phyloP scores from a whole-genome alignment of 805 yeast genomes.

The Ogataea nonfermentans region DNA sequence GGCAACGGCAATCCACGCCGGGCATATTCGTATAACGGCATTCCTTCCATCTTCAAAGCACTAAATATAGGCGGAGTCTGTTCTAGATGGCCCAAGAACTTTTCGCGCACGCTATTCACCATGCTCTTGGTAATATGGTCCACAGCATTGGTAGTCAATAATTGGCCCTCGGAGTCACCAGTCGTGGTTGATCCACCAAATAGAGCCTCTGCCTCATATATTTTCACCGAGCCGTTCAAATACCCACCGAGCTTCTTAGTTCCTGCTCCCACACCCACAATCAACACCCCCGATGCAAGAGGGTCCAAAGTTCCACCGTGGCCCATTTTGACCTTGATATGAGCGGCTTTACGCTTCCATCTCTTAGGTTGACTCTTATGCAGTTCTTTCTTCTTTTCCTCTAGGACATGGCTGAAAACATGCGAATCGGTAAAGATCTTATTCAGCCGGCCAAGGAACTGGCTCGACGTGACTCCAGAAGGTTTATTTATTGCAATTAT shows the following conservation, averaged over 20 bases:
- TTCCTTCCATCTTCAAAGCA: constrained; percentile 92
- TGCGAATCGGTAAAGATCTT: constrained; percentile 56
- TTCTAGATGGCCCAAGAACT: constrained; percentile 74
- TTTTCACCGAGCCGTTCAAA: constrained; percentile 70
- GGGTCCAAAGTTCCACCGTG: constrained; percentile 99
- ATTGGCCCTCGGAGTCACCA: constrained; percentile 88
- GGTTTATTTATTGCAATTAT: constrained; percentile 92
- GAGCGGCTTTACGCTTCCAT: constrained; percentile 49
- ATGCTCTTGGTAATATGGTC: constrained; percentile 55
- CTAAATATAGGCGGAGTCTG: constrained; percentile 96
- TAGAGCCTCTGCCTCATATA: constrained; percentile 79
- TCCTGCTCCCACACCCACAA: constrained; percentile 90
- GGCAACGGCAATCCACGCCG: constrained; percentile 85
- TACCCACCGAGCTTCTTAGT: constrained; percentile 77
- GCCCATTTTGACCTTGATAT: constrained; percentile 79
- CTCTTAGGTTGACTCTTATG: constrained; percentile 43
- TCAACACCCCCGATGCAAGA: constrained; percentile 88
- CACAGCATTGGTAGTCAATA: constrained; percentile 55
- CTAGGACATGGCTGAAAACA: constrained; percentile 53
- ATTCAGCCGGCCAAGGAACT: constrained; percentile 67
- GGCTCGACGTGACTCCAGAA: constrained; percentile 75
- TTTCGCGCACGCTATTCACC: constrained; percentile 48
- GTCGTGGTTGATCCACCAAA: constrained; percentile 91
- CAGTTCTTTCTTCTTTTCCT: constrained; percentile 47
- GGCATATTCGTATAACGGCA: constrained; percentile 91